Evolutionary conservation across 2,329 filamentous ascomycete genomes (phyloP).

Genomic region (Ambrosiella xylebori): DNA sequence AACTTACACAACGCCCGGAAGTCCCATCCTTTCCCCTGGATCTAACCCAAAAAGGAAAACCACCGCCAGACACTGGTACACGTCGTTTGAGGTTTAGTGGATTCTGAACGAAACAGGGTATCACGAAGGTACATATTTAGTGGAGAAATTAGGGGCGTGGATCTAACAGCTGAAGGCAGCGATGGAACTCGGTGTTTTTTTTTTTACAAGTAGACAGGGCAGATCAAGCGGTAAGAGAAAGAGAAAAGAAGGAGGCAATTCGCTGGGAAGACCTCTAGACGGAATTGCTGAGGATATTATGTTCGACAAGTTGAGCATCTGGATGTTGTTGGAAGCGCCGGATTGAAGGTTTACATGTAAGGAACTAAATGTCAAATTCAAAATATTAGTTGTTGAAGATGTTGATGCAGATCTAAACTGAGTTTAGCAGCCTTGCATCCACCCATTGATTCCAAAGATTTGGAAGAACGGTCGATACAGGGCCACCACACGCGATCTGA

Average conservation of each 20-base stretch:
- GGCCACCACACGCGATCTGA: background rate
- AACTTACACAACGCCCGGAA: background rate
- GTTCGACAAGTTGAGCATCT: too few species aligned
- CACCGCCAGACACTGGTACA: background rate
- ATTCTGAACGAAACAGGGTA: background rate
- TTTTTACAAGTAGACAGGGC: background rate
- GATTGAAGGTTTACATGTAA: too few species aligned
- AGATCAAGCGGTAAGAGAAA: background rate
- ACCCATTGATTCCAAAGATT: background rate
- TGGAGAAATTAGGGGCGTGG: background rate
- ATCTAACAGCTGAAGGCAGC: background rate
- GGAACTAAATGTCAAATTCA: too few species aligned
- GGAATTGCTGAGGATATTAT: background rate
- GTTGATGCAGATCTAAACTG: background rate
- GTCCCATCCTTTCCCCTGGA: slow-evolving; percentile 1
- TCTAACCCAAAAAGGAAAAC: slow-evolving; percentile 6
- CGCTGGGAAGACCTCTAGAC: background rate
- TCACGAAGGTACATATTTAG: background rate
- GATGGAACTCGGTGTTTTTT: background rate
- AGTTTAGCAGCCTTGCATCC: background rate
- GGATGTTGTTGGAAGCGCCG: too few species aligned
- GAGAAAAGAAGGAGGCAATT: background rate
- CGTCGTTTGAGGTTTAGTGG: background rate
- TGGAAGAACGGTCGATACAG: background rate
- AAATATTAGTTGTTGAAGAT: background rate